Evolutionary conservation across 345 rosid genomes (phyloP).

Genomic region (Arabis alpina): DNA sequence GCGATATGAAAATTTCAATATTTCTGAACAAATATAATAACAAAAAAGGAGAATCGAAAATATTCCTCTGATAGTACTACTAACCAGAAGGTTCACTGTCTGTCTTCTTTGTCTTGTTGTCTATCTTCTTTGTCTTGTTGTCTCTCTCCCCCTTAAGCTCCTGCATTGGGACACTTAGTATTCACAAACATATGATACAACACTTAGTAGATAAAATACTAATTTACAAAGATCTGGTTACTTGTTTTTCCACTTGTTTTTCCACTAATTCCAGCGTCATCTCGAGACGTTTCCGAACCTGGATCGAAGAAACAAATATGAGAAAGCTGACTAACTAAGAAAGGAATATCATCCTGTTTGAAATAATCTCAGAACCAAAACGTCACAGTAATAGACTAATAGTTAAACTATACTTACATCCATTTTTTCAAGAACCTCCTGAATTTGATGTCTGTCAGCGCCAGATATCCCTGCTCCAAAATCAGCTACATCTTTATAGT

Average conservation of each 20-base stretch:
- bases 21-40: too few relatives aligned
- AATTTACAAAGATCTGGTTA: conserved; percentile 61
- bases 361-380: too few relatives aligned
- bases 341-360: neutral
- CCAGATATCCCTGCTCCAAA: conserved; percentile 97
- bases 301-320: conserved; percentile 1
- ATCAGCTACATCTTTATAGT: conserved; percentile 74
- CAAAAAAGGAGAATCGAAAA: too few relatives aligned
- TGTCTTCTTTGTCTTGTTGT: too few relatives aligned
- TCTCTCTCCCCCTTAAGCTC: conserved; percentile 72
- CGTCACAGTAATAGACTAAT: neutral
- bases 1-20: too few relatives aligned
- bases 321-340: conserved; percentile 20
- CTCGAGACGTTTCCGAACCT: conserved; percentile 84
- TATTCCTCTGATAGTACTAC: too few relatives aligned
- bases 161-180: conserved; percentile 46
- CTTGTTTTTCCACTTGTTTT: conserved; percentile 86
- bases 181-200: conserved; percentile 7
- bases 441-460: conserved; percentile 73
- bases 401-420: conserved; percentile 63
- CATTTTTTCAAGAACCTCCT: conserved; percentile 86
- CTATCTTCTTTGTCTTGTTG: too few relatives aligned
- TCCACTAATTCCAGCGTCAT: conserved; percentile 77
- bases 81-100: too few relatives aligned
- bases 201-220: neutral